Evolutionary conservation across 805 yeast genomes (phyloP).

Genomic region (Candida sanyiensis): DNA sequence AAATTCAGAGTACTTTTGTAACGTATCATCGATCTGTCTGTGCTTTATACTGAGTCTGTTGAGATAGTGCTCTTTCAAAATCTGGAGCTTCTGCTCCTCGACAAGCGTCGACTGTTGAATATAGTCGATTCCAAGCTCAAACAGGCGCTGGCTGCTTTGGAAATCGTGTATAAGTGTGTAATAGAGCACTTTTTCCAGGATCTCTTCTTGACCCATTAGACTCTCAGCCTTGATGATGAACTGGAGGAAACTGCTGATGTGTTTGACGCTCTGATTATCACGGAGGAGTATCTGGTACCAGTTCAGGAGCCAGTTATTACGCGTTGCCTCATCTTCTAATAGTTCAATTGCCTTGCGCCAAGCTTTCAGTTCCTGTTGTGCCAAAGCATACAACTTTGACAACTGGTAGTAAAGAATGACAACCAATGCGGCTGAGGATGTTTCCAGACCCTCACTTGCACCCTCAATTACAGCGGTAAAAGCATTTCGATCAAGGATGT

Average conservation of each 20-base stretch:
- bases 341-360: not conserved
- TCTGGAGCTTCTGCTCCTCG: not conserved
- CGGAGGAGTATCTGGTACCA: not conserved
- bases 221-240: not conserved
- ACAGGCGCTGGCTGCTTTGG: conserved; percentile 2
- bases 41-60: conserved; percentile 38
- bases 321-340: not conserved
- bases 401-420: not conserved
- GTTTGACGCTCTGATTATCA: not conserved
- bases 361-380: not conserved
- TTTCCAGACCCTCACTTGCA: not conserved
- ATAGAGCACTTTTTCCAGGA: not conserved
- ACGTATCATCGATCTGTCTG: conserved; percentile 34
- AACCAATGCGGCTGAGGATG: not conserved
- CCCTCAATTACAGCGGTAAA: not conserved
- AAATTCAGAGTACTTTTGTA: conserved; percentile 35
- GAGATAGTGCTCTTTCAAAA: conserved; percentile 9
- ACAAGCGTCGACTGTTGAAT: not conserved
- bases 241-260: not conserved
- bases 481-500: not conserved
- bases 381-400: not conserved
- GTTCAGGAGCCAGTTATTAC: not conserved
- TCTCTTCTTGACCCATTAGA: not conserved
- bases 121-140: not conserved
- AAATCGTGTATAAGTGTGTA: conserved; percentile 5